Base-by-base conservation (phyloP, 208 protist species). In the Trypanosomatidae sp. region DNA sequence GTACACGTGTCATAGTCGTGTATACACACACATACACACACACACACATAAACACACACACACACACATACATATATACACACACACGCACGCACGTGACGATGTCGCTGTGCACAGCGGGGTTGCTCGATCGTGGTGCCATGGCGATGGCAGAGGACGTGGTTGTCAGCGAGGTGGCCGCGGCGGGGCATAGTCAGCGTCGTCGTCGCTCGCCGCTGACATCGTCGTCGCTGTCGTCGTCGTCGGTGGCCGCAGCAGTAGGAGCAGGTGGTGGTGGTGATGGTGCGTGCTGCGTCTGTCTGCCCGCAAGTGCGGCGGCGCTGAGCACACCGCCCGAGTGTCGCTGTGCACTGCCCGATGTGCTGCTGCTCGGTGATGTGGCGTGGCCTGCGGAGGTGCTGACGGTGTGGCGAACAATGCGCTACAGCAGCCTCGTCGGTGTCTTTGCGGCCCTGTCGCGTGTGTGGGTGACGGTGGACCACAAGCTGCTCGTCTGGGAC, bases 381-480 rank as follows among this genome's bases (percentile, higher is more conserved):
- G 52, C 60, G 13, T 94, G 81, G 80, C 85, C 85, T 8, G 65
- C 76, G 15, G 46, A 77, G 27, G 63, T 94, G 15, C 56, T 84
- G 32, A 47, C 57, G 0, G 19, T 85, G 30, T 86, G 77, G 78
- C 67, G 56, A 45, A 76, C 72, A 6, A 66, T 84, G 44, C 69
- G 66, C 33, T 75, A 59, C 45, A 70, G 64, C 50, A 87, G 75
- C 11, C 60, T 80, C 19, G 66, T 75, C 20, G 85, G 85, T 41
- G 49, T 90, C 15, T 94, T 94, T 50, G 58, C 79, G 21, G 37
- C 46, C 8, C 43, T 94, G 10, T 78, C 59, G 10, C 77, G 85
- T 18, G 75, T 71, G n/a, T 94, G 81, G 79, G 70, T 90, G 47
- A 84, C 76, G 6, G 71, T 85, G 5, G 85, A 94, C 58, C 86